A percentile compares a stretch with the other conserved stretches of the same genome.
Evolutionary conservation across 2,329 filamentous ascomycete genomes (phyloP).

Genomic region (Gnomoniopsis sp.): DNA sequence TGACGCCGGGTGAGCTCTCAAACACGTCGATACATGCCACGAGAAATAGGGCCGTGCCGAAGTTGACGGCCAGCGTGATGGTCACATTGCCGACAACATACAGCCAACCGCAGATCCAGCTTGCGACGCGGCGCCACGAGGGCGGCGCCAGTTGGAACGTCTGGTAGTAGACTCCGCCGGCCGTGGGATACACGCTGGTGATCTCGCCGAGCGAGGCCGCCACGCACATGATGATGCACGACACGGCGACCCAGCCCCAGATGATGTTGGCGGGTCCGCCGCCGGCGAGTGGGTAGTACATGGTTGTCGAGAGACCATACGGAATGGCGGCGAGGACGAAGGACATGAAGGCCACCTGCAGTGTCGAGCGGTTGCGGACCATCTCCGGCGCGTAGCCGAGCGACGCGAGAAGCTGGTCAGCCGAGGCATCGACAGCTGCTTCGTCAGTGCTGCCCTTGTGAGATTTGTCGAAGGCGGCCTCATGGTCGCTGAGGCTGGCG

Average conservation of each 20-base stretch:
- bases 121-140: conserved; percentile 58
- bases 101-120: conserved; percentile 73
- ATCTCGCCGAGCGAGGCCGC: conserved; percentile 70
- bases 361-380: conserved; percentile 60
- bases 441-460: conserved; percentile 10
- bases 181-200: conserved; percentile 72
- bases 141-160: conserved; percentile 69
- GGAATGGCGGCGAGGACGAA: conserved; percentile 74
- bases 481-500: conserved; percentile 3
- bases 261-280: conserved; percentile 68
- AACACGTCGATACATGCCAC: conserved; percentile 56
- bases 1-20: conserved; percentile 38
- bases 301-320: conserved; percentile 68
- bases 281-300: conserved; percentile 63
- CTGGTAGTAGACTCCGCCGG: conserved; percentile 76
- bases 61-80: conserved; percentile 80
- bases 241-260: conserved; percentile 69
- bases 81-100: conserved; percentile 79
- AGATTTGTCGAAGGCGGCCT: conserved; percentile 3
- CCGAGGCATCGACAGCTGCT: conserved; percentile 35
- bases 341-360: conserved; percentile 71
- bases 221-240: conserved; percentile 68
- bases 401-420: conserved; percentile 60
- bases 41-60: conserved; percentile 67
- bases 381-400: conserved; percentile 67